phyloP scores from a whole-genome alignment of 176 grass and related monocot species.

The Areca catechu region DNA sequence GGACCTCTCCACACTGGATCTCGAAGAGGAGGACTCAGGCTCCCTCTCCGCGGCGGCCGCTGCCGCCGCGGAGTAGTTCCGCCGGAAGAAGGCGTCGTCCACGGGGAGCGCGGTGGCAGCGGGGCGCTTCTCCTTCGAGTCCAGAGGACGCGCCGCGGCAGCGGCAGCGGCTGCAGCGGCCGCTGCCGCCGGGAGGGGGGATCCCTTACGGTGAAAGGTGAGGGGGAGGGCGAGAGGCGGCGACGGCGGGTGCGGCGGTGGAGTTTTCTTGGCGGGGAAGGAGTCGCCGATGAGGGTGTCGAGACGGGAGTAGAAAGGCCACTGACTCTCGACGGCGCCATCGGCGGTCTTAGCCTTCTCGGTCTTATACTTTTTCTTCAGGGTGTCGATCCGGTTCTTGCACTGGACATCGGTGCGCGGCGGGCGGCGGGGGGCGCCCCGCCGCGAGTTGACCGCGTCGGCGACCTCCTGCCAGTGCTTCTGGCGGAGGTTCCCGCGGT shows the following conservation, averaged over 20 bases:
- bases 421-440: conserved; percentile 14
- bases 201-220: no score
- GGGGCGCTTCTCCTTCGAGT: no score
- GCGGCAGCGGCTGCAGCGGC: no score
- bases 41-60: no score
- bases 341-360: conserved; percentile 13
- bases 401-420: conserved; percentile 54
- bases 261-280: neutral
- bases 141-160: no score
- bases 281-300: conserved; percentile 15
- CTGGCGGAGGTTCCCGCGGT: conserved; percentile 26
- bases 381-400: conserved; percentile 51
- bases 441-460: conserved; percentile 37
- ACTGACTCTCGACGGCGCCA: neutral
- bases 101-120: no score
- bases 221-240: conserved; percentile 20
- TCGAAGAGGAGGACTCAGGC: no score
- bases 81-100: no score
- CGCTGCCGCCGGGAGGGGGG: no score
- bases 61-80: no score
- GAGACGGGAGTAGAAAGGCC: conserved; percentile 22
- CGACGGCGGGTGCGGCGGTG: neutral
- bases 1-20: no score
- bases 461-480: conserved; percentile 42
- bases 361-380: conserved; percentile 51